Percentiles rank a stretch among this genome's conserved stretches.
Conservation (phyloP, 306 rosid genomes). For the Castanopsis chinensis region DNA sequence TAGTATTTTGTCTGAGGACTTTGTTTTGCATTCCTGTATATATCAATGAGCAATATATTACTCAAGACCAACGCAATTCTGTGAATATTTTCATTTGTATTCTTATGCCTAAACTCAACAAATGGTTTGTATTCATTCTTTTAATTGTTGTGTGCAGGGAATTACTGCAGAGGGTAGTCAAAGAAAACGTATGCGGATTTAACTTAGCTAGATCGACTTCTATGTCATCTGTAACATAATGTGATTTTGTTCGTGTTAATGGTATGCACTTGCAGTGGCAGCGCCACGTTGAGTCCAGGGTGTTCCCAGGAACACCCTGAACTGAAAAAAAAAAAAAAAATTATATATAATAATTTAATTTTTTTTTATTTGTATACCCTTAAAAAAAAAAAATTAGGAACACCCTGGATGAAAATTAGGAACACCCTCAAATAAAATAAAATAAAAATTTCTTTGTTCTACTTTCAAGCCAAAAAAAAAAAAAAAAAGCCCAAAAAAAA, state of each 20-base stretch:
- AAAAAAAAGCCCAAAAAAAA: too few species aligned
- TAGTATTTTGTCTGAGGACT: background rate
- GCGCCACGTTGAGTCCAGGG: too few species aligned
- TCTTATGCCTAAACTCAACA: background rate
- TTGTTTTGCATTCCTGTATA: background rate
- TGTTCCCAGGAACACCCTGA: too few species aligned
- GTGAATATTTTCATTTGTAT: background rate
- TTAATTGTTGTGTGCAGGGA: slow-evolving; percentile 51
- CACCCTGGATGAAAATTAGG: too few species aligned
- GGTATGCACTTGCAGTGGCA: too few species aligned
- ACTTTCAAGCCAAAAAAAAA: too few species aligned
- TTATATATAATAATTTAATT: too few species aligned
- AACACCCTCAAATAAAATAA: too few species aligned
- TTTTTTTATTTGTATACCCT: too few species aligned
- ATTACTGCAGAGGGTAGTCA: slow-evolving; percentile 60
- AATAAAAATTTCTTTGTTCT: too few species aligned
- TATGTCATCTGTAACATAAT: slow-evolving; percentile 48
- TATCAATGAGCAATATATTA: background rate
- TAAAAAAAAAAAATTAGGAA: too few species aligned
- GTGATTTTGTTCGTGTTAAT: slow-evolving; percentile 42
- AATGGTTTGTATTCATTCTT: slow-evolving; percentile 11
- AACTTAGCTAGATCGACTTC: slow-evolving; percentile 41
- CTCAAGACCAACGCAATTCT: background rate
- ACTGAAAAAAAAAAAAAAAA: too few species aligned
- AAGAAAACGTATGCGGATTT: slow-evolving; percentile 81